phyloP scores from a whole-genome alignment of 83 land plant genomes.

The Isoetes engelmannii region DNA sequence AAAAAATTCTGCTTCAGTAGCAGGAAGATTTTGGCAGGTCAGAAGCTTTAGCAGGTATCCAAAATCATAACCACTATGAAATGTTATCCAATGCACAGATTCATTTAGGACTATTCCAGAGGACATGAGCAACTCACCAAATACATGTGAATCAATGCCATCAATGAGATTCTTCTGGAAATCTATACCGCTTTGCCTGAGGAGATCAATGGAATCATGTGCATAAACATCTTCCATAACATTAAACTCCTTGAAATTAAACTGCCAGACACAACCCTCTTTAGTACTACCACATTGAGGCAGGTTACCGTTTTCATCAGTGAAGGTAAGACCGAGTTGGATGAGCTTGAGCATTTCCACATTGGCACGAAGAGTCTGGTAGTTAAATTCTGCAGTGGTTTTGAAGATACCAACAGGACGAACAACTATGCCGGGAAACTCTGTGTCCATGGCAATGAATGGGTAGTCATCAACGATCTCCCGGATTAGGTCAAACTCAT shows the following conservation, averaged over 20 bases:
- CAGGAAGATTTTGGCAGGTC: conserved; percentile 34
- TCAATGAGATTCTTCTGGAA: conserved; percentile 25
- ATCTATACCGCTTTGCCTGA: conserved; percentile 43
- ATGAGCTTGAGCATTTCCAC: conserved; percentile 43
- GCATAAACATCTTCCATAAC: conserved; percentile 30
- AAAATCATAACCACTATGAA: conserved; percentile 36
- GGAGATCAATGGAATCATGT: conserved; percentile 39
- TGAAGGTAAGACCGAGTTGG: conserved; percentile 42
- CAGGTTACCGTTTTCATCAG: conserved; percentile 42
- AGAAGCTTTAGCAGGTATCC: conserved; percentile 43
- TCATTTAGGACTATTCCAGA: conserved; percentile 46
- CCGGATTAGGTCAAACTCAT: conserved; percentile 35
- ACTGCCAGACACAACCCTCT: conserved; percentile 39
- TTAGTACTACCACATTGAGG: conserved; percentile 32
- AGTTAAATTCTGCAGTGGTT: conserved; percentile 26
- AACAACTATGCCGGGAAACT: conserved; percentile 39
- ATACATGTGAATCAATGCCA: conserved; percentile 33
- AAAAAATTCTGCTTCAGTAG: conserved; percentile 29
- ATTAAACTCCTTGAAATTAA: conserved; percentile 43
- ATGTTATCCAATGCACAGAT: conserved; percentile 40
- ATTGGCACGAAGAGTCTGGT: conserved; percentile 34
- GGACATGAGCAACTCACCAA: conserved; percentile 44
- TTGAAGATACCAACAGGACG: conserved; percentile 37
- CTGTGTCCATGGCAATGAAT: conserved; percentile 44
- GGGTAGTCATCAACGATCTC: conserved; percentile 40